These are phyloP conservation scores for Coemansia sp. DNA, from an alignment of 192 early-diverging fungal genomes.

Conservation along the genomic window DNA sequence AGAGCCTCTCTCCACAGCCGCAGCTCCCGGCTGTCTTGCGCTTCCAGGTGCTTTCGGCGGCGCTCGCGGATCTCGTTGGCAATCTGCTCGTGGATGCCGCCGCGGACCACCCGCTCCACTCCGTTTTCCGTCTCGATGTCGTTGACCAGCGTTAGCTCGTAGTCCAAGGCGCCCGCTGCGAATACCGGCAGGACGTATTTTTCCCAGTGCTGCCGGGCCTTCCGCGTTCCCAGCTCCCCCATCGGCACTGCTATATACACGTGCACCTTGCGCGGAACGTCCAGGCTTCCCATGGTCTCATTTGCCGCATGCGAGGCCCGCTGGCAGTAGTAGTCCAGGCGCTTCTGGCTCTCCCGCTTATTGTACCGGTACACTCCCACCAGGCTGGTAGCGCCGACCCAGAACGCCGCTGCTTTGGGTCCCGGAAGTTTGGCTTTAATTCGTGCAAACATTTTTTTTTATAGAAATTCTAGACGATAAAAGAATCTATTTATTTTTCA, in stretches of 20 bases:
- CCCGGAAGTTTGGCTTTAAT: slow-evolving; percentile 43
- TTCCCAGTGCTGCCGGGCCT: slow-evolving; percentile 51
- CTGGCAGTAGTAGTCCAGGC: slow-evolving; percentile 37
- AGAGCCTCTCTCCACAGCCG: slow-evolving; percentile 39
- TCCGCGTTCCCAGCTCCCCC: slow-evolving; percentile 52
- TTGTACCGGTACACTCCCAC: slow-evolving; percentile 48
- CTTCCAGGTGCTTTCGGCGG: slow-evolving; percentile 35
- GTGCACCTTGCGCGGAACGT: slow-evolving; percentile 43
- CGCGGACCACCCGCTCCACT: slow-evolving; percentile 34
- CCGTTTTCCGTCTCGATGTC: slow-evolving; percentile 33
- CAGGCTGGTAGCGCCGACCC: slow-evolving; percentile 26
- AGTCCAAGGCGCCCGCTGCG: slow-evolving; percentile 52
- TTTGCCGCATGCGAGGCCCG: slow-evolving; percentile 29
- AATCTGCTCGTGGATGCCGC: slow-evolving; percentile 34
- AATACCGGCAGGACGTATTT: slow-evolving; percentile 52
- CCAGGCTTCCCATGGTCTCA: slow-evolving; percentile 38
- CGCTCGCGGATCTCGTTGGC: slow-evolving; percentile 49
- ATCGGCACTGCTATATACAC: slow-evolving; percentile 47
- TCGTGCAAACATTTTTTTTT: slow-evolving; percentile 21
- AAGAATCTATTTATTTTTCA: neutral
- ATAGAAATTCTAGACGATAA: slow-evolving; percentile 1
- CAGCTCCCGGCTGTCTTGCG: slow-evolving; percentile 38
- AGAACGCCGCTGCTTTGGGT: slow-evolving; percentile 49
- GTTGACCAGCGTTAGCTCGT: slow-evolving; percentile 52
- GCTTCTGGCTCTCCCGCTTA: slow-evolving; percentile 37